Evolutionary conservation across 768 basidiomycete genomes (phyloP), one percentile per base, ranked within the genome.

Genomic region (Sporobolomyces roseus): DNA sequence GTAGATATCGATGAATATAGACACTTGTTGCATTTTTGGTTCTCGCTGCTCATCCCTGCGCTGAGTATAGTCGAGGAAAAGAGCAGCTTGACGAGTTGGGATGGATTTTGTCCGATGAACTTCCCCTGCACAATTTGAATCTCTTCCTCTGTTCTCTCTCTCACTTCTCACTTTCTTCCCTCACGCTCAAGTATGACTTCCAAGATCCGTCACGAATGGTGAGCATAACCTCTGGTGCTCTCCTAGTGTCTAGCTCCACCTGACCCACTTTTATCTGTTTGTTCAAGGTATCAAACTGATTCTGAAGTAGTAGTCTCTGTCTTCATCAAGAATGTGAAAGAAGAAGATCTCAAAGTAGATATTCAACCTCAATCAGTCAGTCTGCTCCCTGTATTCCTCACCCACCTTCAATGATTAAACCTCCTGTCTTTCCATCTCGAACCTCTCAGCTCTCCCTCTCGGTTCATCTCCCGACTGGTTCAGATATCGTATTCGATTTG

Each of bases 401-500:
- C n/a, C n/a, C n/a, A n/a, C n/a, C n/a, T n/a, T 8, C 27, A 2
- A 29, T 30, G 35, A 49, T 49, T n/a, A 16, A 27, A 46, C 55
- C 14, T 45, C 58, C 38, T 41, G 17, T 27, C 30, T 23, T 32
- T 41, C 21, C 23, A 25, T 41, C 45, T 32, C 21, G 19, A 17
- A 41, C 29, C 50, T 25, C 23, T 25, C 51, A 76, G 75, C 41
- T 75, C 30, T 69, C 74, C 9, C 53, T 76, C 51, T 61, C 55
- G 27, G 54, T 76, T 43, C 61, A 56, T 16, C 66, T 75, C 41
- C 68, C 75, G 13, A 74, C 70, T 33, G 70, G 73, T 14, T 59
- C 74, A 3, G 74, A 75, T 43, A 65, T 66, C 43, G 66, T 71
- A 0, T 75, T 74, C 38, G 75, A 75, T 63, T 33, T 97, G 19